These are phyloP conservation scores for Colletotrichum limetticola DNA, from an alignment of 2,329 filamentous ascomycete species.

Conservation along the genomic window DNA sequence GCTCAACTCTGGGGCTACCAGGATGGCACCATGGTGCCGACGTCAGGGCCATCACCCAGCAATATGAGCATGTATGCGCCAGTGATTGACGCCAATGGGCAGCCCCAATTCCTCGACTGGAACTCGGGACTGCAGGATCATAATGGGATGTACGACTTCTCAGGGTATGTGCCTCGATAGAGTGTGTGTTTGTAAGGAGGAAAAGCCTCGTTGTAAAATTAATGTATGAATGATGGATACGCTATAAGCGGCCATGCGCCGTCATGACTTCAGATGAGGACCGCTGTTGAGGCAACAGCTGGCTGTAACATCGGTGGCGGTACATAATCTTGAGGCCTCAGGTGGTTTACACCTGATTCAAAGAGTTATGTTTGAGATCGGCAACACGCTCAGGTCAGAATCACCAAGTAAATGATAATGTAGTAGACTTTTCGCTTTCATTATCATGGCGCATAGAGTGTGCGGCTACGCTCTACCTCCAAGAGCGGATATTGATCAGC, in stretches of 20 bases:
- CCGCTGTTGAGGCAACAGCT: neutral
- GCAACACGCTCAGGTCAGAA: neutral
- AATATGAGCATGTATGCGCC: slow-evolving; percentile 16
- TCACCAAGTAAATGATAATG: neutral
- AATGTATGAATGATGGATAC: neutral
- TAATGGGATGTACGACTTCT: slow-evolving; percentile 25
- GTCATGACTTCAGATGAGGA: neutral
- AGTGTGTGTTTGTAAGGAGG: neutral
- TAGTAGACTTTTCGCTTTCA: neutral
- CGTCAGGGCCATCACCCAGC: neutral
- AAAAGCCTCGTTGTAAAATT: neutral
- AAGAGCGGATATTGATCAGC: too few species aligned
- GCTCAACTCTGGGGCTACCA: slow-evolving; percentile 25
- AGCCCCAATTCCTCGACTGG: slow-evolving; percentile 18
- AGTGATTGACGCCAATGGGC: neutral
- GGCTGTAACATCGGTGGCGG: neutral
- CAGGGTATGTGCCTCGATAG: slow-evolving; percentile 24
- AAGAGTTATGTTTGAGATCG: neutral
- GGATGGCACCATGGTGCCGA: neutral
- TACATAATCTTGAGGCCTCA: neutral
- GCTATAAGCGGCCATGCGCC: neutral
- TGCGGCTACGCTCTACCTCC: too few species aligned
- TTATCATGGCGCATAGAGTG: neutral
- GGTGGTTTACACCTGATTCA: neutral
- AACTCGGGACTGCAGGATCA: slow-evolving; percentile 14